Percentiles rank a stretch among this genome's conserved stretches.
These are phyloP conservation scores for Ocimum tenuiflorum DNA, from an alignment of 257 asterid species.

Conservation along the genomic window DNA sequence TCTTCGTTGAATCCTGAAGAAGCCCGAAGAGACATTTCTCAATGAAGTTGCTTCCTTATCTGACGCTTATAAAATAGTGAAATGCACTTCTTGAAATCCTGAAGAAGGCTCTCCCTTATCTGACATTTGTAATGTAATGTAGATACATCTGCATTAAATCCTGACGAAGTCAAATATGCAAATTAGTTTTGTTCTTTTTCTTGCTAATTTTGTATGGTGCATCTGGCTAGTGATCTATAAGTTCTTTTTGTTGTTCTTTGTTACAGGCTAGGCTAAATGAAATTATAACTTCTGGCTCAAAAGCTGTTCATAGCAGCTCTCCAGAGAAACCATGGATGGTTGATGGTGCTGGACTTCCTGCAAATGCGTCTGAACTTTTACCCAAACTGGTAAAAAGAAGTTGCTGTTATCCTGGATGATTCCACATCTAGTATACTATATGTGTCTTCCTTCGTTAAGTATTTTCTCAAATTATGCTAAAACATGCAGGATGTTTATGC, in stretches of 20 bases:
- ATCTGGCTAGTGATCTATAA: conserved; percentile 3
- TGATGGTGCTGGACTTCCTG: conserved; percentile 94
- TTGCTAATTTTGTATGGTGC: neutral
- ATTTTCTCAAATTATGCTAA: conserved; percentile 7
- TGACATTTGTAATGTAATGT: neutral
- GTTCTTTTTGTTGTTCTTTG: neutral
- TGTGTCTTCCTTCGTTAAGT: neutral
- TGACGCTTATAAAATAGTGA: neutral
- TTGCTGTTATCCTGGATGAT: neutral
- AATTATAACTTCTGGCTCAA: conserved; percentile 66
- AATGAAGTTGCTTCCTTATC: neutral
- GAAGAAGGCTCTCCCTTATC: neutral
- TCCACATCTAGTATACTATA: conserved; percentile 1
- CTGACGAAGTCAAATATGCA: neutral
- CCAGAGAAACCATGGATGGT: conserved; percentile 80
- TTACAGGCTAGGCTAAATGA: conserved; percentile 72
- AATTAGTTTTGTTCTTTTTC: neutral
- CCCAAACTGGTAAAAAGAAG: conserved; percentile 60
- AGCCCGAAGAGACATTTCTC: too few relatives aligned
- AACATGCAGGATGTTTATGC: neutral
- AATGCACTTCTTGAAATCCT: neutral
- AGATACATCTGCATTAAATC: neutral
- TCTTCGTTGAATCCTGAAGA: neutral
- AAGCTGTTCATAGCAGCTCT: conserved; percentile 25
- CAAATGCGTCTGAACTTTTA: conserved; percentile 72